phyloP scores from a whole-genome alignment of 2,329 filamentous ascomycete species.

The Aspergillus sp. region DNA sequence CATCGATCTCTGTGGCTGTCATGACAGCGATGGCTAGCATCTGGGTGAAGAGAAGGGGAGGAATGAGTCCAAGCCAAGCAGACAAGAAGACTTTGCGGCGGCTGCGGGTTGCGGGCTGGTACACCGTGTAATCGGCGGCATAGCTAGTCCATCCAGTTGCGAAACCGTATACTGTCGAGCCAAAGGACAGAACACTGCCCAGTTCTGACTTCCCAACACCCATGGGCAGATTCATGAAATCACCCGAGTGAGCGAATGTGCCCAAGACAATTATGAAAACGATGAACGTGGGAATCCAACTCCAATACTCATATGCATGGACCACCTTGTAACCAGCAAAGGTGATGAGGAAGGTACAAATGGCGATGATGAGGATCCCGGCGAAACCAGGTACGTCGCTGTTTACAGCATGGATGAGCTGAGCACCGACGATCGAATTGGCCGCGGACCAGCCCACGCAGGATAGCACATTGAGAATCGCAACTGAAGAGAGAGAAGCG shows the following conservation, averaged over 20 bases:
- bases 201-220: constrained; percentile 51
- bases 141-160: constrained; percentile 66
- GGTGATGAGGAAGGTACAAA: constrained; percentile 60
- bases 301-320: constrained; percentile 67
- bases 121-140: constrained; percentile 72
- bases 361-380: constrained; percentile 65
- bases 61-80: constrained; percentile 60
- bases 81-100: constrained; percentile 58
- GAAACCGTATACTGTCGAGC: constrained; percentile 59
- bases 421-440: constrained; percentile 71
- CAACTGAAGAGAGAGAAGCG: constrained; percentile 39
- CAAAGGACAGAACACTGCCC: constrained; percentile 56
- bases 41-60: constrained; percentile 66
- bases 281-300: constrained; percentile 64
- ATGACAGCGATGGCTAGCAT: constrained; percentile 64
- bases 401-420: constrained; percentile 69
- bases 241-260: constrained; percentile 57
- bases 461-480: constrained; percentile 61
- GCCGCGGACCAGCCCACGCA: constrained; percentile 69
- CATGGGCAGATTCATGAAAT: constrained; percentile 57
- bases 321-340: constrained; percentile 69
- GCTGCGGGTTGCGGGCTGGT: constrained; percentile 58
- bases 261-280: constrained; percentile 66
- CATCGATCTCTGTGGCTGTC: constrained; percentile 53
- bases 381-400: constrained; percentile 60